Evolutionary conservation across 495 filamentous ascomycete species (phyloP).

Genomic region (Trichoderma gamsii): DNA sequence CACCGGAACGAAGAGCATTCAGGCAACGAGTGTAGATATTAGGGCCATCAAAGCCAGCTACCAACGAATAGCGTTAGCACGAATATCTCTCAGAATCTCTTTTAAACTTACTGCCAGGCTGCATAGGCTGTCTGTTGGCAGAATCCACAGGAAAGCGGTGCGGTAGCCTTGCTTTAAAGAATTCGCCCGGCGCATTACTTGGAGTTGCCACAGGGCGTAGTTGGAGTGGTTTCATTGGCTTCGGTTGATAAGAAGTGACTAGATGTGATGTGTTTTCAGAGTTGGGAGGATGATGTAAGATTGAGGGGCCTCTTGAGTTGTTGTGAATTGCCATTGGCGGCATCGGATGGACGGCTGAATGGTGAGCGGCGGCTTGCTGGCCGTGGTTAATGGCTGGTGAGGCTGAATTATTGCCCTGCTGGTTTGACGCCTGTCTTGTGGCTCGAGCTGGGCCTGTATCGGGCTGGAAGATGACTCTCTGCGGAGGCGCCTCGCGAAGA

Average conservation of each 20-base stretch:
- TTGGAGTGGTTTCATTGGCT: constrained; percentile 46
- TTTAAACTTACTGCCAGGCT: constrained; percentile 26
- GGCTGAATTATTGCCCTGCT: constrained; percentile 33
- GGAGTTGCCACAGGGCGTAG: constrained; percentile 67
- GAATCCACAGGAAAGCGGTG: constrained; percentile 26
- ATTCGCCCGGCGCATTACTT: constrained; percentile 57
- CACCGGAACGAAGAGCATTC: constrained; percentile 68
- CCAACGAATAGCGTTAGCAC: neutral
- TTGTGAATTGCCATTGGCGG: neutral
- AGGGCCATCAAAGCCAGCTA: constrained; percentile 60
- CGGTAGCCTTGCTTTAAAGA: constrained; percentile 44
- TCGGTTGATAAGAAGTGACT: constrained; percentile 54
- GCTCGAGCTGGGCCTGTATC: constrained; percentile 57
- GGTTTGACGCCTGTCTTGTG: constrained; percentile 49
- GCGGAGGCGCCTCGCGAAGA: constrained; percentile 71
- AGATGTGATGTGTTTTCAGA: constrained; percentile 42
- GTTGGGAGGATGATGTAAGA: constrained; percentile 31
- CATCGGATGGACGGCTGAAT: constrained; percentile 8
- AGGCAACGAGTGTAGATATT: constrained; percentile 88
- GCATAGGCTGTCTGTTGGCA: constrained; percentile 22
- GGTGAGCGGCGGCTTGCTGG: constrained; percentile 28
- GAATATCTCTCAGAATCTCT: neutral
- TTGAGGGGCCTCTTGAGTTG: constrained; percentile 30
- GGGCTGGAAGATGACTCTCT: constrained; percentile 74
- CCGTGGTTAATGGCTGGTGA: constrained; percentile 27